Conservation (phyloP, 257 asterid genomes). For the Nicotiana tabacum region DNA sequence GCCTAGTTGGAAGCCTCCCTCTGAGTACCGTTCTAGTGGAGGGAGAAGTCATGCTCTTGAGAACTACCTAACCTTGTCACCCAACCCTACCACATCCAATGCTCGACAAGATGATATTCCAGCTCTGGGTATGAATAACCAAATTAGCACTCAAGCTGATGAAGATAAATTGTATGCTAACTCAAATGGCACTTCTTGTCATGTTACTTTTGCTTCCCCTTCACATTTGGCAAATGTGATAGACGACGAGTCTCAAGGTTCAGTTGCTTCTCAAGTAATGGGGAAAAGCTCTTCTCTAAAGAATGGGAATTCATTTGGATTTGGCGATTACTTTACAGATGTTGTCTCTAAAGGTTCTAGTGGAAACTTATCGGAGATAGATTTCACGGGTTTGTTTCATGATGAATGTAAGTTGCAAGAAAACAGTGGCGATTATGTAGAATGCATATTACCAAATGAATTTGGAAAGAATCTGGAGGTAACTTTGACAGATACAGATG, state of each 20-base stretch:
- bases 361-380: slow-evolving; percentile 33
- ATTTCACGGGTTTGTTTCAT: slow-evolving; percentile 24
- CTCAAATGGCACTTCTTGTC: slow-evolving; percentile 17
- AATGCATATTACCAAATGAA: slow-evolving; percentile 22
- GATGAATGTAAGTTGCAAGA: slow-evolving; percentile 32
- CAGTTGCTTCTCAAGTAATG: slow-evolving; percentile 30
- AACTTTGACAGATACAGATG: slow-evolving; percentile 11
- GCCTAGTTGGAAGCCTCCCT: slow-evolving; percentile 53
- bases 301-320: slow-evolving; percentile 17
- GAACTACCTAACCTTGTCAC: slow-evolving; percentile 19
- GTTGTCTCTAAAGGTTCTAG: slow-evolving; percentile 22
- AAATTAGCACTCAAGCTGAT: slow-evolving; percentile 11
- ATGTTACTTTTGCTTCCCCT: slow-evolving; percentile 21
- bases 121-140: slow-evolving; percentile 11
- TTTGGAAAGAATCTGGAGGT: slow-evolving; percentile 19
- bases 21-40: slow-evolving; percentile 23
- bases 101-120: slow-evolving; percentile 18
- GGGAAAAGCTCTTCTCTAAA: slow-evolving; percentile 27
- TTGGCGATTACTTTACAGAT: slow-evolving; percentile 11
- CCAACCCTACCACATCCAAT: slow-evolving; percentile 19
- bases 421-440: slow-evolving; percentile 17
- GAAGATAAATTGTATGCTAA: slow-evolving; percentile 15
- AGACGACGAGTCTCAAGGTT: slow-evolving; percentile 36
- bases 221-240: slow-evolving; percentile 15
- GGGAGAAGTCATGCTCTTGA: slow-evolving; percentile 20